A percentile compares a stretch with the other conserved stretches of the same genome.
phyloP scores from a whole-genome alignment of 1,139 yeast species.

The Geotrichum cucujoidarum region DNA sequence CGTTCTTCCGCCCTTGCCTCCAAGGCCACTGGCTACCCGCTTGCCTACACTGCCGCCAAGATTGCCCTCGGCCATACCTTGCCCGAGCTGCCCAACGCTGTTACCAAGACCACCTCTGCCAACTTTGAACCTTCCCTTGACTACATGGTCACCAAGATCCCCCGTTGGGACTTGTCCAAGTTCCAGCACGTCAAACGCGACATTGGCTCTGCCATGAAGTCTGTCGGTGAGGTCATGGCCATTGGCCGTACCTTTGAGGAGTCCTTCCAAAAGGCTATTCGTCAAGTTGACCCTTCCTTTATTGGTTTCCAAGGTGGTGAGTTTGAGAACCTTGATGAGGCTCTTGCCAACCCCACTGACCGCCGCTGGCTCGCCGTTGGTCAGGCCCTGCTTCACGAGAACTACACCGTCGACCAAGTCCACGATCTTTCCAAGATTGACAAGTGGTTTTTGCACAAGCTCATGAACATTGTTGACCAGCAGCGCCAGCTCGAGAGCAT shows the following conservation, averaged over 20 bases:
- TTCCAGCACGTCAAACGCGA: constrained; percentile 87
- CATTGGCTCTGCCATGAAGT: constrained; percentile 92
- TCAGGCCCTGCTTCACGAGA: constrained; percentile 86
- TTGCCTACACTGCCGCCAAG: constrained; percentile 97
- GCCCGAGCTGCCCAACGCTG: constrained; percentile 92
- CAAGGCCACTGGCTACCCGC: constrained; percentile 97
- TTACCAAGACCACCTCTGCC: constrained; percentile 91
- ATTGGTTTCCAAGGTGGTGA: constrained; percentile 90
- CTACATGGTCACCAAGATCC: constrained; percentile 95
- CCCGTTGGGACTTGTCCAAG: constrained; percentile 98
- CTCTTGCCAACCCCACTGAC: constrained; percentile 86
- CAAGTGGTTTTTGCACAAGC: constrained; percentile 93
- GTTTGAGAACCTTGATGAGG: constrained; percentile 74
- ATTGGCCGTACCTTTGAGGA: constrained; percentile 98
- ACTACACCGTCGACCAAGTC: constrained; percentile 86
- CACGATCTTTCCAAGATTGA: constrained; percentile 92
- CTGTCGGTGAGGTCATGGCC: constrained; percentile 98
- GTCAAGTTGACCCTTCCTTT: constrained; percentile 90
- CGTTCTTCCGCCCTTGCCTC: constrained; percentile 98
- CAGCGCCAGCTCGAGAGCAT: constrained; percentile 70
- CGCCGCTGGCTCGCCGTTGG: constrained; percentile 98
- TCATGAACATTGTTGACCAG: constrained; percentile 84
- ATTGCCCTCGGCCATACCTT: constrained; percentile 92
- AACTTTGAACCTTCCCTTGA: constrained; percentile 97
- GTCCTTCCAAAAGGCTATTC: constrained; percentile 95